Base-by-base conservation (phyloP, 2,329 filamentous ascomycete genomes). In the Alternaria incomplexa region DNA sequence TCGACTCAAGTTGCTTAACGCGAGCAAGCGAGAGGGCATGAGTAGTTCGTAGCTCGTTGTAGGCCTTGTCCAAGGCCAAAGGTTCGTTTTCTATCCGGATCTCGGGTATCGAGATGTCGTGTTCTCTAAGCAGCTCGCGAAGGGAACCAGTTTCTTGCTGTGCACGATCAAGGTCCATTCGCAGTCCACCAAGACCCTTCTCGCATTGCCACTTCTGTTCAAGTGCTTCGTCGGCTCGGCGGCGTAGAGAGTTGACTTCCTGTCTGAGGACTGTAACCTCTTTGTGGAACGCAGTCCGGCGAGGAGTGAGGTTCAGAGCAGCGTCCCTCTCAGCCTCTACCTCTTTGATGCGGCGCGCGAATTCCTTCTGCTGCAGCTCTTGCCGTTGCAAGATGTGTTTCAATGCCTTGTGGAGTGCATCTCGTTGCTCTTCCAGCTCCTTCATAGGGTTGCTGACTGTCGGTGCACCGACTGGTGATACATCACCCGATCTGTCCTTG, bases 191-290 rank as follows among this genome's bases (percentile, higher is more conserved):
- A 2, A 98, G 84, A 17, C 93, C 93, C 81, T 96, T 96, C 81
- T 97, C 95, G 65, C 94, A 95, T 77, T 96, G 91, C 90, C 93
- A 98, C 81, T 98, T 98, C 74, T 97, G 92, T 75, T 97, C 93
- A 13, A 98, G 86, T 15, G 95, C 95, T 67, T 98, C 95, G 73
- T 99, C 95, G 28, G 95, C 95, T 57, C 96, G 89, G 65, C 90
- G 90, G 46, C 96, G 90, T 60, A 99, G 85, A 15, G 91, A 87
- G 55, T 91, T 92, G 65, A 99, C 91, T 77, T 99, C 96, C 23
- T 91, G 89, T 63, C 93, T 90, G 46, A 98, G 84, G 65, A 87
- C 90, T 2, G 87, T 85, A 7, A 98, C 92, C 74, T 98, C 95
- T 68, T 87, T 89, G 77, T 96, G 91, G 77, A 96, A 98, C 10